phyloP scores from a whole-genome alignment of 306 rosid species.

The Leucaena leucocephala region DNA sequence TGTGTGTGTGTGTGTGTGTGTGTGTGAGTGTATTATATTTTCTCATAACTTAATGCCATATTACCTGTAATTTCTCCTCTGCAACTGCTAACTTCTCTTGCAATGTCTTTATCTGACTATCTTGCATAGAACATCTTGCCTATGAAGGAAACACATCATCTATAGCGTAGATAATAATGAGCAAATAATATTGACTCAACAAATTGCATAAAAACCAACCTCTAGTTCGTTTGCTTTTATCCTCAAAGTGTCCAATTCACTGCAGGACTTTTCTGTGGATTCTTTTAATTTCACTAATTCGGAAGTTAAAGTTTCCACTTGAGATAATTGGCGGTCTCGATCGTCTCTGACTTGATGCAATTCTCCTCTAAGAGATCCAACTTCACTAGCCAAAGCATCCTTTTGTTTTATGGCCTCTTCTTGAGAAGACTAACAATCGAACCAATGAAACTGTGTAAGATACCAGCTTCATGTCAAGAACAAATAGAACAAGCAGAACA shows the following conservation, averaged over 20 bases:
- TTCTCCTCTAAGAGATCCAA: conserved; percentile 72
- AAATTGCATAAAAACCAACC: conserved; percentile 50
- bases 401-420: conserved; percentile 92
- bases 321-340: conserved; percentile 63
- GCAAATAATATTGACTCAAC: conserved; percentile 5
- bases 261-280: conserved; percentile 52
- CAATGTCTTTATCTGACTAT: conserved; percentile 57
- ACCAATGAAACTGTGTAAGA: conserved; percentile 39
- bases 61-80: conserved; percentile 83
- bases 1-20: background rate
- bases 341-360: conserved; percentile 88
- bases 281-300: conserved; percentile 66
- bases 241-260: conserved; percentile 65
- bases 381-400: conserved; percentile 73
- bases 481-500: conserved; percentile 16
- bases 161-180: conserved; percentile 19
- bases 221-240: conserved; percentile 67
- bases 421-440: conserved; percentile 76
- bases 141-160: conserved; percentile 46
- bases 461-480: conserved; percentile 26
- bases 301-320: conserved; percentile 58
- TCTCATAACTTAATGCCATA: background rate
- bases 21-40: background rate
- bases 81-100: conserved; percentile 66
- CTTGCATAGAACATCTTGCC: conserved; percentile 74